phyloP scores from a whole-genome alignment of 2,329 filamentous ascomycete species.

The Teratosphaeriaceae sp. region DNA sequence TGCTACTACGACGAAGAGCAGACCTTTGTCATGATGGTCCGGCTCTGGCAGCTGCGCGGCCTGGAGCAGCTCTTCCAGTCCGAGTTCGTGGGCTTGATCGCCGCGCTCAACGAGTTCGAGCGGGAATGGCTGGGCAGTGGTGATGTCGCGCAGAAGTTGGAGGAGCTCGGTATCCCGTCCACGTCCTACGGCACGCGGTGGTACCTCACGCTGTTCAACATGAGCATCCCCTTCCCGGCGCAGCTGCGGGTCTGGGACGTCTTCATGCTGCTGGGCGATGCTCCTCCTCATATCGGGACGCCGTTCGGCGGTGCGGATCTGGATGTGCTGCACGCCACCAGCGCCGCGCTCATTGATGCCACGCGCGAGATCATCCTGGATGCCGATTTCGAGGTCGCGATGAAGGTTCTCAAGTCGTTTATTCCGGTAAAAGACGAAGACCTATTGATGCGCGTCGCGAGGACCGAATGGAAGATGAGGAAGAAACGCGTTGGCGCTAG shows the following conservation, averaged over 20 bases:
- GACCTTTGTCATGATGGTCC: slow-evolving; percentile 93
- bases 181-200: slow-evolving; percentile 95
- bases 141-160: slow-evolving; percentile 72
- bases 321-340: slow-evolving; percentile 83
- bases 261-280: slow-evolving; percentile 87
- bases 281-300: slow-evolving; percentile 17
- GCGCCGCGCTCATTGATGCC: slow-evolving; percentile 83
- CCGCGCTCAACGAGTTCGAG: slow-evolving; percentile 78
- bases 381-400: slow-evolving; percentile 93
- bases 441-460: slow-evolving; percentile 81
- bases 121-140: slow-evolving; percentile 70
- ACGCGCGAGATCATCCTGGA: slow-evolving; percentile 82
- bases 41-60: slow-evolving; percentile 84
- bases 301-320: slow-evolving; percentile 57
- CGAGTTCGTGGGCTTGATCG: slow-evolving; percentile 82
- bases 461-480: slow-evolving; percentile 75
- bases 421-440: slow-evolving; percentile 93
- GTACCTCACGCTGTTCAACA: slow-evolving; percentile 97
- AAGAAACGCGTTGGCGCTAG: slow-evolving; percentile 36
- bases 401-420: slow-evolving; percentile 94
- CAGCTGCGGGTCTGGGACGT: slow-evolving; percentile 97
- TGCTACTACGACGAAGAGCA: slow-evolving; percentile 97
- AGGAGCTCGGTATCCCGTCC: slow-evolving; percentile 70
- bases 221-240: slow-evolving; percentile 88
- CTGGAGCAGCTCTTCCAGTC: slow-evolving; percentile 76